Evolutionary conservation across 2,329 filamentous ascomycete genomes (phyloP).

Genomic region (Fusarium lateritium): DNA sequence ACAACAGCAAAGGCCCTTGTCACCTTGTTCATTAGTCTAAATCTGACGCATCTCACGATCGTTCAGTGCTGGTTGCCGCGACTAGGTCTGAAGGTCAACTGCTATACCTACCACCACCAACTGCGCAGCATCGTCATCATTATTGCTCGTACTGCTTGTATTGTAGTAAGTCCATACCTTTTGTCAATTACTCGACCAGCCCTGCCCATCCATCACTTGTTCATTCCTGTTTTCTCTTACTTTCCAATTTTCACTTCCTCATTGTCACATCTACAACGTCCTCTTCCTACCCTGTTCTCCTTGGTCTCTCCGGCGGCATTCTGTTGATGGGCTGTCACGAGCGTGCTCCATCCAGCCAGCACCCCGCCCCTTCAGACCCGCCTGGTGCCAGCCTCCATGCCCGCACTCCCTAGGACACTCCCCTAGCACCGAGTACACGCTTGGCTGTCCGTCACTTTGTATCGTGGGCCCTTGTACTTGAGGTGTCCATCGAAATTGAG

Average conservation of each 20-base stretch:
- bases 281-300: conserved; percentile 20
- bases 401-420: conserved; percentile 43
- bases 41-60: conserved; percentile 41
- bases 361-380: conserved; percentile 53
- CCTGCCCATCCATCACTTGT: conserved; percentile 10
- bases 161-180: conserved; percentile 38
- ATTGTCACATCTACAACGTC: conserved; percentile 11
- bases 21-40: conserved; percentile 28
- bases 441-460: conserved; percentile 33
- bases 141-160: conserved; percentile 30
- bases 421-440: conserved; percentile 46
- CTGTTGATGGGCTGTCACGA: conserved; percentile 51
- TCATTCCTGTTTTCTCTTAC: conserved; percentile 4
- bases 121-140: conserved; percentile 45
- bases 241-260: neutral
- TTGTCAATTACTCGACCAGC: conserved; percentile 12
- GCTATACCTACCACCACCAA: conserved; percentile 38
- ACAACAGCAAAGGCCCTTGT: conserved; percentile 36
- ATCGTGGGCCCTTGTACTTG: conserved; percentile 24
- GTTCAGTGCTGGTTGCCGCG: conserved; percentile 46
- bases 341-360: conserved; percentile 51
- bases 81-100: conserved; percentile 42
- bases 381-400: conserved; percentile 49
- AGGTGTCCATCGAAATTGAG: conserved; percentile 36
- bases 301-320: conserved; percentile 36